These are phyloP conservation scores for Oryza punctata DNA, from an alignment of 176 grass and related monocot species.

Conservation along the genomic window DNA sequence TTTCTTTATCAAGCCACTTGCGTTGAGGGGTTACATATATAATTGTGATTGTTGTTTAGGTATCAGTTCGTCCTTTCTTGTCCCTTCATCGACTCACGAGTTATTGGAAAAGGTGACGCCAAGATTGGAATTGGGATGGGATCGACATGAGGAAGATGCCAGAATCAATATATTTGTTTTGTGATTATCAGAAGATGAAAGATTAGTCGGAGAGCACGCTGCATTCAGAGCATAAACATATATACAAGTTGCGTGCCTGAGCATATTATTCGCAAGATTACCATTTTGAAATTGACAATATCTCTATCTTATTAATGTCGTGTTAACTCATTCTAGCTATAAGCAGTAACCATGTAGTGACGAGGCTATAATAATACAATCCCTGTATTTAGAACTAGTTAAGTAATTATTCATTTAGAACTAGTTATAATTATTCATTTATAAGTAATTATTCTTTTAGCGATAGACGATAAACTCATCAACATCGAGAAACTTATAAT, in stretches of 20 bases:
- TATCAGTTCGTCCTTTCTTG: background rate
- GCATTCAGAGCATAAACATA: no score
- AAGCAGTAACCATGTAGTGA: background rate
- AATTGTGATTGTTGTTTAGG: background rate
- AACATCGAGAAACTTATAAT: no score
- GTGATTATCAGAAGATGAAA: background rate
- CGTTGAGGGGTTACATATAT: background rate
- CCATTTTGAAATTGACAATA: background rate
- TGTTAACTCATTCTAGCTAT: background rate
- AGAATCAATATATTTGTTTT: background rate
- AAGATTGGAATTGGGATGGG: background rate
- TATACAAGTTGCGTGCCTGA: background rate
- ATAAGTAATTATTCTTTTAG: no score
- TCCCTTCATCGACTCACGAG: background rate
- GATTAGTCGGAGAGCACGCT: background rate
- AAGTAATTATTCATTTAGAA: no score
- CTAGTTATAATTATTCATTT: no score
- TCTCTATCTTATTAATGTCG: background rate
- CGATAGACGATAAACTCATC: no score
- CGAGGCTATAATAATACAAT: no score
- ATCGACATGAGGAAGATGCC: background rate
- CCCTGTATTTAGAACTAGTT: no score
- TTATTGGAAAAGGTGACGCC: background rate
- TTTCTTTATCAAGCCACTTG: slow-evolving; percentile 9
- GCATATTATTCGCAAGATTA: background rate